Evolutionary conservation across 148 eudicot genomes (phyloP).

Genomic region (Persicaria maculosa): DNA sequence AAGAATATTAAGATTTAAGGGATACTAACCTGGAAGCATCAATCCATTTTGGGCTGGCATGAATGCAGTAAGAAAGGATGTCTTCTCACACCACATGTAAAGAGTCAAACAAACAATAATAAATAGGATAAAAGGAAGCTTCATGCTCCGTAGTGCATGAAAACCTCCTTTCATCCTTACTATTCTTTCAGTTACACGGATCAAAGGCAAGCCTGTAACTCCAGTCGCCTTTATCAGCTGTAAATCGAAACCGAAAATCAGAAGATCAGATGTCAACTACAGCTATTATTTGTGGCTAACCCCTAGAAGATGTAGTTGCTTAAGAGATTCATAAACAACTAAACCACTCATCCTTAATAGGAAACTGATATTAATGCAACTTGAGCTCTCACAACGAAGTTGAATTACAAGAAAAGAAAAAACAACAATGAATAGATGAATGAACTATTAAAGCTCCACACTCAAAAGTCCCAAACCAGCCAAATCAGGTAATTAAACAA

Average conservation of each 20-base stretch:
- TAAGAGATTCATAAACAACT: neutral
- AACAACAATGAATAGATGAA: too few relatives aligned
- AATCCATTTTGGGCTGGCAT: conserved; percentile 32
- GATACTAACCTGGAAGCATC: conserved; percentile 15
- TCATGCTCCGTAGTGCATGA: conserved; percentile 32
- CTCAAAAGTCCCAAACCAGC: too few relatives aligned
- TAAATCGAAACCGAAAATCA: neutral
- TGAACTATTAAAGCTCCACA: too few relatives aligned
- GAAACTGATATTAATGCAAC: too few relatives aligned
- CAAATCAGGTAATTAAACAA: too few relatives aligned
- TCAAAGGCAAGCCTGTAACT: conserved; percentile 5
- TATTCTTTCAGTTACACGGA: conserved; percentile 16
- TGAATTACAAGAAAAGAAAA: too few relatives aligned
- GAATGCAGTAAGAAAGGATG: conserved; percentile 38
- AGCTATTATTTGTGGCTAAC: neutral
- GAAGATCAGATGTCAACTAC: neutral
- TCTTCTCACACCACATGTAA: conserved; percentile 55
- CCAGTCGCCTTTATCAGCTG: neutral
- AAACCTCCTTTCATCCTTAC: conserved; percentile 40
- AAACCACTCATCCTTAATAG: neutral
- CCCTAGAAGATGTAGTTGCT: neutral
- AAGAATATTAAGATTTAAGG: conserved; percentile 6
- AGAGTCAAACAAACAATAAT: conserved; percentile 37
- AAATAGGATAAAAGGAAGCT: conserved; percentile 36
- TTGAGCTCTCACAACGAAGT: too few relatives aligned